A percentile compares a stretch with the other conserved stretches of the same genome.
Conservation (phyloP, 2,329 filamentous ascomycete species). For the Beauveria brongniartii region DNA sequence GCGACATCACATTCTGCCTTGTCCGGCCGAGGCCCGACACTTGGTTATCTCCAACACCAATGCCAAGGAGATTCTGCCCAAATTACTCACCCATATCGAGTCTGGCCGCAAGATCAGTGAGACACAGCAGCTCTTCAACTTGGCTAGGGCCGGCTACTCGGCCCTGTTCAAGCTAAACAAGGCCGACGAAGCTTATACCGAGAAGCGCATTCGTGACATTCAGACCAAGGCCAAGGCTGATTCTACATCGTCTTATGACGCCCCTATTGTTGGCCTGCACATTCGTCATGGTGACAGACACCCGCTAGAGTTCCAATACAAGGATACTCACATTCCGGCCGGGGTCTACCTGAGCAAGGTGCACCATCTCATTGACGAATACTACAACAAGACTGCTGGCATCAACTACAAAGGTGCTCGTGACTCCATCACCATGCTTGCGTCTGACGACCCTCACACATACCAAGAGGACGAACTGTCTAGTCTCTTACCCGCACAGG, state of each 20-base stretch:
- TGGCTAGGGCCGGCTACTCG: constrained; percentile 64
- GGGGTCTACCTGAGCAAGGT: constrained; percentile 58
- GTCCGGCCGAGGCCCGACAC: constrained; percentile 67
- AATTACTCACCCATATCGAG: constrained; percentile 30
- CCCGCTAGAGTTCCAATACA: constrained; percentile 69
- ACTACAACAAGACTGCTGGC: constrained; percentile 36
- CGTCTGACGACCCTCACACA: constrained; percentile 75
- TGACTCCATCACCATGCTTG: constrained; percentile 51
- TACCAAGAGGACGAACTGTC: constrained; percentile 58
- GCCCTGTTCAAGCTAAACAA: constrained; percentile 62
- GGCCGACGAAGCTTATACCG: constrained; percentile 59
- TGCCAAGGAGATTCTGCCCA: constrained; percentile 54
- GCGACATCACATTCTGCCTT: constrained; percentile 69
- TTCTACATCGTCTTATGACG: constrained; percentile 30
- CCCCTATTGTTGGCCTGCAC: constrained; percentile 58
- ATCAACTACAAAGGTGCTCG: constrained; percentile 22
- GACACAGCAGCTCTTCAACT: constrained; percentile 51
- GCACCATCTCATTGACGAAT: constrained; percentile 42
- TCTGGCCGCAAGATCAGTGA: constrained; percentile 18
- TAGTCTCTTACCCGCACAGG: constrained; percentile 55
- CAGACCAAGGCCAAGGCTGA: constrained; percentile 35
- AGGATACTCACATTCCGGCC: constrained; percentile 68
- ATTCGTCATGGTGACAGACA: constrained; percentile 74
- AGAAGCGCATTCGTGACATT: constrained; percentile 49
- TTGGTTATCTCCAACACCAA: constrained; percentile 67